Percentiles rank a stretch among this genome's conserved stretches.
Evolutionary conservation across 1,139 yeast genomes (phyloP).

Genomic region (Magnusiomyces tetraspermus): DNA sequence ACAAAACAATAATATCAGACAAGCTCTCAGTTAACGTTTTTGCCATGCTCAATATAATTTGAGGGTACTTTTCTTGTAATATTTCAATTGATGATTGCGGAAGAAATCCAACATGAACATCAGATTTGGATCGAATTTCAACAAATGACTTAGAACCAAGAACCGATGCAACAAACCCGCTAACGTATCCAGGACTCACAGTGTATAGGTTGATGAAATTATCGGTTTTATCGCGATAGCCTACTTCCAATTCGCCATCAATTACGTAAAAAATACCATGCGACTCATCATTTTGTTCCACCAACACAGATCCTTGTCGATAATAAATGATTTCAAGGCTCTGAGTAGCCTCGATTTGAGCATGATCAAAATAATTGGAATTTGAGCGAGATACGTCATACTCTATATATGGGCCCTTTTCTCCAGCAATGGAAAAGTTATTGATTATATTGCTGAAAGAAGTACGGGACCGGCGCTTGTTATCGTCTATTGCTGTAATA

Average conservation of each 20-base stretch:
- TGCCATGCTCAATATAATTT: conserved; percentile 69
- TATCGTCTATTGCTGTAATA: conserved; percentile 10
- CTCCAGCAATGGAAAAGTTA: conserved; percentile 10
- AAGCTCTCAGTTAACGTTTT: conserved; percentile 56
- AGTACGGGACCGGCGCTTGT: conserved; percentile 1
- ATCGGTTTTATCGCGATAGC: conserved; percentile 31
- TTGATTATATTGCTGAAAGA: conserved; percentile 12
- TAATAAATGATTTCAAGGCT: conserved; percentile 49
- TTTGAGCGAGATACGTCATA: conserved; percentile 5
- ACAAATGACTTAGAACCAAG: conserved; percentile 76
- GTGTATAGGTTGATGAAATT: conserved; percentile 43
- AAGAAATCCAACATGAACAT: conserved; percentile 62
- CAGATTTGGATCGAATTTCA: conserved; percentile 49
- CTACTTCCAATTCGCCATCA: conserved; percentile 64
- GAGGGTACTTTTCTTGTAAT: conserved; percentile 66
- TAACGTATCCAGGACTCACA: conserved; percentile 69
- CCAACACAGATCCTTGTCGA: conserved; percentile 47
- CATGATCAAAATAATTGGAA: conserved; percentile 30
- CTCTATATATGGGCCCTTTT: conserved; percentile 1
- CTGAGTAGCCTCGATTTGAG: conserved; percentile 58
- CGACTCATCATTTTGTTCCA: conserved; percentile 54
- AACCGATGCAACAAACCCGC: conserved; percentile 76
- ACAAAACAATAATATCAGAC: conserved; percentile 56
- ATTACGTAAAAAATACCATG: conserved; percentile 74
- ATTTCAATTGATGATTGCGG: conserved; percentile 54